These are phyloP conservation scores for Neoboletus brunneissimus DNA, from an alignment of 768 basidiomycete species.

Conservation along the genomic window DNA sequence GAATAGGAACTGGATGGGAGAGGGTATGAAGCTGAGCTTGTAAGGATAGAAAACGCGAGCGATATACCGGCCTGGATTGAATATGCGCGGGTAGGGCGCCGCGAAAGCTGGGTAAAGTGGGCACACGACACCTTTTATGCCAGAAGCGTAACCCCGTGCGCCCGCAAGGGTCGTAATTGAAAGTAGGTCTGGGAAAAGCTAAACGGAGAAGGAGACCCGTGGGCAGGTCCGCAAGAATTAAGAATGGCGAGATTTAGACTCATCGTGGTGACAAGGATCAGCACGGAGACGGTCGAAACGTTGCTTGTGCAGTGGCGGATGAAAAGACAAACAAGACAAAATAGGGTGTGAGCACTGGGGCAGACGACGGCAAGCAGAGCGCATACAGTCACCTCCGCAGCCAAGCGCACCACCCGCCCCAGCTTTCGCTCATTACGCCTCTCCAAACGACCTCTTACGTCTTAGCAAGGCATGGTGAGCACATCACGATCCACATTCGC, in stretches of 20 bases:
- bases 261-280: not conserved
- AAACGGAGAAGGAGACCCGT: conserved; percentile 1
- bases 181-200: not conserved
- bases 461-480: conserved; percentile 32
- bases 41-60: not conserved
- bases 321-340: conserved; percentile 35
- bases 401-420: conserved; percentile 4
- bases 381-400: conserved; percentile 16
- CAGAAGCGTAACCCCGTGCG: conserved; percentile 2
- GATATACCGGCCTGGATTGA: not conserved
- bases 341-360: conserved; percentile 15
- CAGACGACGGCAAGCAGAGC: conserved; percentile 7
- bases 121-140: conserved; percentile 31
- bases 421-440: conserved; percentile 1
- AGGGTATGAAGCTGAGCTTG: not conserved
- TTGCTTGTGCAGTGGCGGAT: conserved; percentile 3
- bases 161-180: conserved; percentile 16
- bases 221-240: not conserved
- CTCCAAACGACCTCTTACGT: conserved; percentile 12
- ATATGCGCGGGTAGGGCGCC: not conserved
- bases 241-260: not conserved
- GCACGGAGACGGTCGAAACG: not conserved
- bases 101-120: not conserved
- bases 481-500: not conserved
- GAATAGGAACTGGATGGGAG: not conserved